phyloP scores from a whole-genome alignment of 2,329 filamentous ascomycete species.

The Nothopassalora personata region DNA sequence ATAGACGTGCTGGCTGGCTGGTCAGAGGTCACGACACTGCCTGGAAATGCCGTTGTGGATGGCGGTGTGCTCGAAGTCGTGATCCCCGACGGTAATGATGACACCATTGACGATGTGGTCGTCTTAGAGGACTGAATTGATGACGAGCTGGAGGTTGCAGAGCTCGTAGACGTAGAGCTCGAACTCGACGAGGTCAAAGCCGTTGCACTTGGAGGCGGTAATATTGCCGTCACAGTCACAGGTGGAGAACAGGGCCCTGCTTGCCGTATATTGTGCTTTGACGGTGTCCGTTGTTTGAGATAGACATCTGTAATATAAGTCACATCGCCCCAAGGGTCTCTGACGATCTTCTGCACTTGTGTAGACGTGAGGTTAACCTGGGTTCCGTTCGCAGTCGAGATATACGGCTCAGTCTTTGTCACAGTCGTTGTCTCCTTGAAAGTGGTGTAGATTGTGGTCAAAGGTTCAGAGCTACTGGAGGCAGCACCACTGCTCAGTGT shows the following conservation, averaged over 20 bases:
- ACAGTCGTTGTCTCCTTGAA: not conserved
- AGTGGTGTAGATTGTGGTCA: not conserved
- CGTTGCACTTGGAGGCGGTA: not conserved
- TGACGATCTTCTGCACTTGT: not conserved
- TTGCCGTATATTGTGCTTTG: not conserved
- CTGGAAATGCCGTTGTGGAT: not conserved
- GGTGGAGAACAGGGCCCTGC: not conserved
- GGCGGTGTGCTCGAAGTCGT: not conserved
- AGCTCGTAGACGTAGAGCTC: too few relatives aligned
- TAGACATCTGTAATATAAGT: not conserved
- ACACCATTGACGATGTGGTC: not conserved
- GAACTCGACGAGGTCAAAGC: not conserved
- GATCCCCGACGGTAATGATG: not conserved
- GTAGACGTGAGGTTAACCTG: not conserved
- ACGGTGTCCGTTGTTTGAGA: not conserved
- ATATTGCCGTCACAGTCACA: slow-evolving; percentile 2
- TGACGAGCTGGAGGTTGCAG: not conserved
- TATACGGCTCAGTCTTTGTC: not conserved
- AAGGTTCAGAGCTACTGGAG: not conserved
- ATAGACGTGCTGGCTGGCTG: not conserved
- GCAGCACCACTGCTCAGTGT: not conserved
- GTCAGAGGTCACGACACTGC: not conserved
- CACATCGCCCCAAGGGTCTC: not conserved
- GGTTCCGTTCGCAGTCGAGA: not conserved
- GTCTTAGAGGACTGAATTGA: not conserved